Percentiles rank a stretch among this genome's conserved stretches.
Evolutionary conservation across 371 early-diverging fungal genomes (phyloP).

Genomic region (Lichtheimia corymbifera): DNA sequence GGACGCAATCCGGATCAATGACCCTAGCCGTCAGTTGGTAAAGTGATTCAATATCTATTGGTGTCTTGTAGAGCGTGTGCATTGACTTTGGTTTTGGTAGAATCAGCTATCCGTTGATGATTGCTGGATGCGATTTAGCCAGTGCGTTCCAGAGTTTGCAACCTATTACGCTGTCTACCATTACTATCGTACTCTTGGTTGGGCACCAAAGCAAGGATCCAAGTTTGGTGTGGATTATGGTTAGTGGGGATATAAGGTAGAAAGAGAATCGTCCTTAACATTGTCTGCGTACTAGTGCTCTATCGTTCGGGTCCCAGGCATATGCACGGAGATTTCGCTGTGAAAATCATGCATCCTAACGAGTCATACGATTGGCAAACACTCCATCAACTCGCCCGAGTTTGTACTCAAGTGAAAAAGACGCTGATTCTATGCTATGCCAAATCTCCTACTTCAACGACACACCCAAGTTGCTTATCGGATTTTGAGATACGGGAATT

Average conservation of each 20-base stretch:
- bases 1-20: constrained; percentile 47
- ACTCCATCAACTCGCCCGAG: constrained; percentile 59
- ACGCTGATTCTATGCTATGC: constrained; percentile 61
- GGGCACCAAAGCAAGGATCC: constrained; percentile 80
- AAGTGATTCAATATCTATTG: background rate
- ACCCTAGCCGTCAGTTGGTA: constrained; percentile 25
- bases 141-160: constrained; percentile 46
- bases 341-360: constrained; percentile 26
- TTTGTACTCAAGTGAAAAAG: constrained; percentile 67
- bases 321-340: constrained; percentile 39
- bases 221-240: constrained; percentile 86
- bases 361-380: constrained; percentile 45
- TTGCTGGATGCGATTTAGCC: constrained; percentile 13
- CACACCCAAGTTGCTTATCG: constrained; percentile 18
- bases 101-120: constrained; percentile 19
- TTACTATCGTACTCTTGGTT: constrained; percentile 77
- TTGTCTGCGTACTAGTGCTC: constrained; percentile 18
- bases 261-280: too few relatives aligned
- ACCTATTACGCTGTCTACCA: constrained; percentile 78
- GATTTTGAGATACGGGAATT: constrained; percentile 47
- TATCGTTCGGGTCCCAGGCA: constrained; percentile 28
- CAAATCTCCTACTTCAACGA: background rate
- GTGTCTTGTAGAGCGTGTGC: too few relatives aligned
- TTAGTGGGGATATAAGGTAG: constrained; percentile 12
- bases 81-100: background rate